Evolutionary conservation across 371 early-diverging fungal genomes (phyloP).

Genomic region (Capillidium rhysosporum): DNA sequence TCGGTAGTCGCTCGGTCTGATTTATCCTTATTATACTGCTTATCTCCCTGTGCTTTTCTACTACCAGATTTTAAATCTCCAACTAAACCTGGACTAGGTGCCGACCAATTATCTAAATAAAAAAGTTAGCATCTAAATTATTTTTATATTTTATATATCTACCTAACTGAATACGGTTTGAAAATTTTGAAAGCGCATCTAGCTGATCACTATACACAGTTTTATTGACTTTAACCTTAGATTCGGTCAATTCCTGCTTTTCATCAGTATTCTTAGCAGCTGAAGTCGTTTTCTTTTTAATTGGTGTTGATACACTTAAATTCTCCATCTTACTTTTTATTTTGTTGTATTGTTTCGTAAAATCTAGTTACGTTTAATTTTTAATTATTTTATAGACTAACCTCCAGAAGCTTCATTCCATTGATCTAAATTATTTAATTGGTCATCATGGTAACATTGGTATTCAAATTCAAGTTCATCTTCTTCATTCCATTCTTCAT

Average conservation of each 20-base stretch:
- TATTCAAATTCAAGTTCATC: conserved; percentile 4
- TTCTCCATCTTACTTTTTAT: conserved; percentile 34
- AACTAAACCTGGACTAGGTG: conserved; percentile 20
- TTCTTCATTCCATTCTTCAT: neutral
- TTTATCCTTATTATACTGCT: conserved; percentile 54
- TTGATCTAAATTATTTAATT: conserved; percentile 32
- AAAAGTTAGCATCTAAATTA: neutral
- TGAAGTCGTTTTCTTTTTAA: conserved; percentile 3
- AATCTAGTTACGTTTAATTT: conserved; percentile 25
- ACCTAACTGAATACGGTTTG: conserved; percentile 34
- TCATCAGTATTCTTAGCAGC: conserved; percentile 8
- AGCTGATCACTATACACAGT: conserved; percentile 22
- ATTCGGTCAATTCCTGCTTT: conserved; percentile 3
- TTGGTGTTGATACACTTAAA: conserved; percentile 11
- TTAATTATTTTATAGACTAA: conserved; percentile 5
- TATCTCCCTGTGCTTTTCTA: conserved; percentile 62
- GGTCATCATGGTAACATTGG: conserved; percentile 19
- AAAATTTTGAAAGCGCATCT: conserved; percentile 29
- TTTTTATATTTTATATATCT: neutral
- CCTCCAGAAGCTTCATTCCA: conserved; percentile 29
- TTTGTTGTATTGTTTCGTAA: conserved; percentile 84
- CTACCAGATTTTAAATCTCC: conserved; percentile 42
- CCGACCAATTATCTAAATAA: neutral
- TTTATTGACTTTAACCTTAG: conserved; percentile 8
- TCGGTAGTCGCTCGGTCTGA: conserved; percentile 95